Percentiles rank a stretch among this genome's conserved stretches.
phyloP scores from a whole-genome alignment of 2,329 filamentous ascomycete species.

The Macrophomina pseudophaseolina region DNA sequence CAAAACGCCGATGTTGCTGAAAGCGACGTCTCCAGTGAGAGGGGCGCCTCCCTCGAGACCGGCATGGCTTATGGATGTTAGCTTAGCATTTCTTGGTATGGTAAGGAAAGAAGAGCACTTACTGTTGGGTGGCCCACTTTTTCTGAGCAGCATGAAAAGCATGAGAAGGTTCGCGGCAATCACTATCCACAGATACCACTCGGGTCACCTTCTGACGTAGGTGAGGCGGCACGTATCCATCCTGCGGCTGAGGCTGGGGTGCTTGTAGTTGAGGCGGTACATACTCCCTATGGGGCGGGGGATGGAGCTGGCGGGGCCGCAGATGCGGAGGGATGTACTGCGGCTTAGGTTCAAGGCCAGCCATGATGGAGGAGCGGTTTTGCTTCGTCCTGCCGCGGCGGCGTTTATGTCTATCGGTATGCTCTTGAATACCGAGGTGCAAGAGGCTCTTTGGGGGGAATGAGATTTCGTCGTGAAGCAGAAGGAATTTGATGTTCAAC shows the following conservation, averaged over 20 bases:
- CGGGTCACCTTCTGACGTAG: background rate
- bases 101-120: background rate
- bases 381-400: background rate
- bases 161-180: background rate
- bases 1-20: background rate
- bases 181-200: background rate
- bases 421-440: too few relatives aligned
- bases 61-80: background rate
- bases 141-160: background rate
- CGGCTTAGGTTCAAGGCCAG: background rate
- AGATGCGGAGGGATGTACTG: slow-evolving; percentile 3
- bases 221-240: background rate
- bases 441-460: too few relatives aligned
- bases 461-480: too few relatives aligned
- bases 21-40: background rate
- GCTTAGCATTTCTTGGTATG: background rate
- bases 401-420: background rate
- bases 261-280: background rate
- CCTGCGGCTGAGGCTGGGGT: background rate
- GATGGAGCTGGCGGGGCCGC: background rate
- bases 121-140: background rate
- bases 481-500: background rate
- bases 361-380: background rate
- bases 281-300: background rate
- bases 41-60: background rate